A percentile compares a stretch with the other conserved stretches of the same genome.
Conservation (phyloP, 768 basidiomycete genomes). For the Daedaleopsis sinensis region DNA sequence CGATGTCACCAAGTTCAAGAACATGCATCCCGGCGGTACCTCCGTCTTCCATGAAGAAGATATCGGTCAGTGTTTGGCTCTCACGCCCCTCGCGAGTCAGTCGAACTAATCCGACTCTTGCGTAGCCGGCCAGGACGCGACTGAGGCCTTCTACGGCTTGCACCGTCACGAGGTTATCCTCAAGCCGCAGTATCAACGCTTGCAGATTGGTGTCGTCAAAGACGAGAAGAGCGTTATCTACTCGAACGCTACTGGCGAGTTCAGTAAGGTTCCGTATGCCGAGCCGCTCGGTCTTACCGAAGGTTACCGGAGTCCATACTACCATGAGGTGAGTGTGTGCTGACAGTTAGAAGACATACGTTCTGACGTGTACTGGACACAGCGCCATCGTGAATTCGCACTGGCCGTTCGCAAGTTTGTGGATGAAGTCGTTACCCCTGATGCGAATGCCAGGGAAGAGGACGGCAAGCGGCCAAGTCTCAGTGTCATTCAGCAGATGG, state of each 20-base stretch:
- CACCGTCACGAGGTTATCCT: conserved; percentile 85
- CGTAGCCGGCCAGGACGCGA: conserved; percentile 80
- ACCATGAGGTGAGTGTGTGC: conserved; percentile 54
- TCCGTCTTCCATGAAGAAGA: conserved; percentile 78
- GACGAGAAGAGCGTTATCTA: conserved; percentile 62
- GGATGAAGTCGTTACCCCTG: conserved; percentile 62
- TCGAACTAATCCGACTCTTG: not conserved
- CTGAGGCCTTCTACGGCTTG: conserved; percentile 85
- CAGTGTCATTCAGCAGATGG: conserved; percentile 79
- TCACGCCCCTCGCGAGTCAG: not conserved
- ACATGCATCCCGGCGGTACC: conserved; percentile 82
- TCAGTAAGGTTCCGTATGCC: conserved; percentile 82
- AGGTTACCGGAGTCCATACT: conserved; percentile 80
- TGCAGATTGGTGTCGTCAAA: conserved; percentile 73
- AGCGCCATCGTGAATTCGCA: conserved; percentile 69
- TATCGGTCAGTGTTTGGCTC: conserved; percentile 56
- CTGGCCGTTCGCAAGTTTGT: conserved; percentile 64
- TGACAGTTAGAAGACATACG: not conserved
- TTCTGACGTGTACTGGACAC: not conserved
- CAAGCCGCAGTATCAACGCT: conserved; percentile 71
- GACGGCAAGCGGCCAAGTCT: conserved; percentile 88
- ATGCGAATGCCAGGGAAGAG: conserved; percentile 66
- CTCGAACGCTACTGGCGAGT: conserved; percentile 51
- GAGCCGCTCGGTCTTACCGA: conserved; percentile 82
- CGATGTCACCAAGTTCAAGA: conserved; percentile 78